Evolutionary conservation across 1,284 basidiomycete genomes (phyloP), one percentile per base, ranked within the genome.

Genomic region (Boletus mariae): DNA sequence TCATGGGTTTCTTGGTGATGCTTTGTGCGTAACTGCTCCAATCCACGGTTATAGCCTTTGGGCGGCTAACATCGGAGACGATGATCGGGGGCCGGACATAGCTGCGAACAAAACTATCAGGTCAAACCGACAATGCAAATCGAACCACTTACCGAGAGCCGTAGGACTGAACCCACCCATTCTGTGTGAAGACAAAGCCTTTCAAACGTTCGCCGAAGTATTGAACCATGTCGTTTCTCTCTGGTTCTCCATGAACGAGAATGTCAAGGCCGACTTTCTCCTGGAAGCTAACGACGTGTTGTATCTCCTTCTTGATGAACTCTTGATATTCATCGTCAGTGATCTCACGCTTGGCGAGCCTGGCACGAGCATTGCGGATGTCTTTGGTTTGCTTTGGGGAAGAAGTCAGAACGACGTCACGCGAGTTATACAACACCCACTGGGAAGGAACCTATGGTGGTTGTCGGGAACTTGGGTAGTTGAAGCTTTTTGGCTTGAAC

Each of bases 161-260:
- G 71, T 96, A 99, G 73, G 93, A 97, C 80, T 99, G 97, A 38
- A 99, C 97, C 97, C 97, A 99, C 55, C 85, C 97, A 67, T 98
- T 95, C 78, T 98, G 93, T 57, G 94, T 98, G 77, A 97, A 98
- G 75, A 92, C 93, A 72, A 99, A 98, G 64, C 97, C 97, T 59
- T 86, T 80, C 64, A 99, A 82, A 69, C 88, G 92, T 78, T 99
- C 97, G 69, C 97, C 97, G 67, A 99, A 99, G 88, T 99, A 99
- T 78, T 98, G 94, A 57, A 98, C 93, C 95, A 98, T 98, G 83
- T 98, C 95, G 75, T 98, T 98, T 69, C 95, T 88, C 80, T 98
- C 95, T 54, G 97, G 92, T 78, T 99, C 97, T 70, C 97, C 97
- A 78, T 99, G 97, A 62, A 99, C 97, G 66, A 99, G 84, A 58